Evolutionary conservation across 768 basidiomycete genomes (phyloP).

Genomic region (Russula compacta): DNA sequence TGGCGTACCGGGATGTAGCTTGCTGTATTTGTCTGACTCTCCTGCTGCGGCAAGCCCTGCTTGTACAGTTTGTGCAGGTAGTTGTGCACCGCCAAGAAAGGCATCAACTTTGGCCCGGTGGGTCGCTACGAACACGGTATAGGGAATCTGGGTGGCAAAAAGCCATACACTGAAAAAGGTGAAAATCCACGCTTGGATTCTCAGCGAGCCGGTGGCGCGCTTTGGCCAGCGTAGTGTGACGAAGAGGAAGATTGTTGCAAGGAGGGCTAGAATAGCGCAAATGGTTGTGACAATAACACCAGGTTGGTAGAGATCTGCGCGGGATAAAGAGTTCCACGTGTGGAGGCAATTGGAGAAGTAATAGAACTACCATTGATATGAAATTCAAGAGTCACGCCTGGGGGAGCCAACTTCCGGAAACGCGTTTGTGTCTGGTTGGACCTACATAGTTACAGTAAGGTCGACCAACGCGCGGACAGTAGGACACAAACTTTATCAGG

Average conservation of each 20-base stretch:
- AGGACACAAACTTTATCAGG: slow-evolving; percentile 25
- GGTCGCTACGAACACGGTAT: slow-evolving; percentile 38
- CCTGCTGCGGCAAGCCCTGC: slow-evolving; percentile 16
- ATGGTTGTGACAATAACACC: slow-evolving; percentile 15
- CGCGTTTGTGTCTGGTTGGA: slow-evolving; percentile 10
- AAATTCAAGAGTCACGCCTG: slow-evolving; percentile 13
- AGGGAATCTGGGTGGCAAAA: slow-evolving; percentile 40
- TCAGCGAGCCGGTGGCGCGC: slow-evolving; percentile 4
- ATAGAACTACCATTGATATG: slow-evolving; percentile 17
- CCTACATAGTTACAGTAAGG: background rate
- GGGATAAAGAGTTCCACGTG: slow-evolving; percentile 13
- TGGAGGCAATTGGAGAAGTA: slow-evolving; percentile 7
- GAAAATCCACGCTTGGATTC: slow-evolving; percentile 31
- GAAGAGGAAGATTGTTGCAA: slow-evolving; percentile 27
- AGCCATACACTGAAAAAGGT: slow-evolving; percentile 39
- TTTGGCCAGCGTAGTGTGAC: slow-evolving; percentile 22
- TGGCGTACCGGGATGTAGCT: slow-evolving; percentile 4
- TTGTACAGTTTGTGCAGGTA: slow-evolving; percentile 34
- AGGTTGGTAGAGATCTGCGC: slow-evolving; percentile 20
- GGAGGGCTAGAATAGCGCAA: slow-evolving; percentile 27
- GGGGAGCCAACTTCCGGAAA: background rate
- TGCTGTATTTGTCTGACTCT: slow-evolving; percentile 1
- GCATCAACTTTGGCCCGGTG: slow-evolving; percentile 38
- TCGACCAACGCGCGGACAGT: background rate
- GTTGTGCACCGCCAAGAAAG: slow-evolving; percentile 27